phyloP scores from a whole-genome alignment of 192 early-diverging fungal genomes.

The Glomus cerebriforme region DNA sequence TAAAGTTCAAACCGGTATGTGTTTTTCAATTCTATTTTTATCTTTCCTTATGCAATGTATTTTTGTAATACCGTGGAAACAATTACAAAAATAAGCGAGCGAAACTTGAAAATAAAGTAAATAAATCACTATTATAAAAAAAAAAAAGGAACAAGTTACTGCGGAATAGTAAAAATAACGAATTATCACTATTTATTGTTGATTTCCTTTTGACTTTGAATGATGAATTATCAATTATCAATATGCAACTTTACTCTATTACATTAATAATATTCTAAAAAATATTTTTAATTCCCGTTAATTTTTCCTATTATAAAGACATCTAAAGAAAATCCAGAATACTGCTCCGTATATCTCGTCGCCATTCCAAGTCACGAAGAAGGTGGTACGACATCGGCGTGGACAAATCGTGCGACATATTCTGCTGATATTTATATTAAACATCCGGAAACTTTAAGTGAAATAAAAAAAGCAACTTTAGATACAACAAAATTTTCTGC shows the following conservation, averaged over 20 bases:
- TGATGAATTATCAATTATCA: background rate
- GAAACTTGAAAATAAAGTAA: background rate
- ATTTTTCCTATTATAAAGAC: constrained; percentile 4
- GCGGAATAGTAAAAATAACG: background rate
- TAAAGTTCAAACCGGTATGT: constrained; percentile 28
- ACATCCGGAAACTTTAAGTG: background rate
- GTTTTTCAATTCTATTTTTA: background rate
- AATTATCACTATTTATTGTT: background rate
- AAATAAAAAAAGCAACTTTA: constrained; percentile 1
- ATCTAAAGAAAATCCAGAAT: constrained; percentile 17
- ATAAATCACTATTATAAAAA: background rate
- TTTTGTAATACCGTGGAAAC: background rate
- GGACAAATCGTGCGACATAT: constrained; percentile 6
- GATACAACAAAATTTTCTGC: constrained; percentile 13
- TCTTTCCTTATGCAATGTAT: background rate
- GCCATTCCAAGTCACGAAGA: constrained; percentile 30
- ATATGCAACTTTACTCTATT: background rate
- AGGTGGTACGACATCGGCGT: background rate
- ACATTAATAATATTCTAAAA: background rate
- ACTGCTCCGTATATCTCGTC: constrained; percentile 11
- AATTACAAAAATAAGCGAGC: background rate
- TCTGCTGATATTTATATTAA: constrained; percentile 19
- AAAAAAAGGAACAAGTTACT: background rate
- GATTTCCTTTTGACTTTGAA: background rate
- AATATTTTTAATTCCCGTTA: background rate